phyloP scores from a whole-genome alignment of 179 eudicot genomes.

The Camellia oleifera region DNA sequence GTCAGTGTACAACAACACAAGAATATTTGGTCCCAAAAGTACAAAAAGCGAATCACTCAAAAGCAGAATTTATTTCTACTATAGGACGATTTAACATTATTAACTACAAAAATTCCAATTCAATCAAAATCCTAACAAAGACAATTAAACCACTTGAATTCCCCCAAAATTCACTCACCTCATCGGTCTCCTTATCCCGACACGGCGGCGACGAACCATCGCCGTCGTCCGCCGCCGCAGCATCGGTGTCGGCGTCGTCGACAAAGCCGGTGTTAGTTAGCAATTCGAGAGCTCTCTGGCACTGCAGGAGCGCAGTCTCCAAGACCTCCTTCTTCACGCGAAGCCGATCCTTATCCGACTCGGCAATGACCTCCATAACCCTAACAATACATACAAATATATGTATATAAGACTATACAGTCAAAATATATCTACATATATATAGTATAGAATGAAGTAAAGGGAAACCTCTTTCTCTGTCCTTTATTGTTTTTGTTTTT shows the following conservation, averaged over 20 bases:
- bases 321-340: slow-evolving; percentile 60
- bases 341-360: slow-evolving; percentile 42
- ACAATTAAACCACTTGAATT: not conserved
- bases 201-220: slow-evolving; percentile 26
- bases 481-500: not conserved
- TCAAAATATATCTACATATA: too few relatives aligned
- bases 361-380: slow-evolving; percentile 8
- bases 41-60: not conserved
- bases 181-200: slow-evolving; percentile 43
- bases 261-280: slow-evolving; percentile 32
- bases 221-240: slow-evolving; percentile 21
- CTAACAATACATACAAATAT: not conserved
- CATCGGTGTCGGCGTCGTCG: slow-evolving; percentile 24
- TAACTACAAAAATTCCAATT: not conserved
- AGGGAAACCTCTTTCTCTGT: not conserved
- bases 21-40: not conserved
- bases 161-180: slow-evolving; percentile 29
- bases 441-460: not conserved
- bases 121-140: not conserved
- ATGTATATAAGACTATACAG: not conserved
- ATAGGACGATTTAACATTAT: not conserved
- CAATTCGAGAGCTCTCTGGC: slow-evolving; percentile 63
- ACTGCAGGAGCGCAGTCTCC: slow-evolving; percentile 62
- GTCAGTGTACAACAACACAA: not conserved
- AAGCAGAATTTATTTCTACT: not conserved